These are phyloP conservation scores for Pichia sporocuriosa DNA, from an alignment of 805 yeast species.

Conservation along the genomic window DNA sequence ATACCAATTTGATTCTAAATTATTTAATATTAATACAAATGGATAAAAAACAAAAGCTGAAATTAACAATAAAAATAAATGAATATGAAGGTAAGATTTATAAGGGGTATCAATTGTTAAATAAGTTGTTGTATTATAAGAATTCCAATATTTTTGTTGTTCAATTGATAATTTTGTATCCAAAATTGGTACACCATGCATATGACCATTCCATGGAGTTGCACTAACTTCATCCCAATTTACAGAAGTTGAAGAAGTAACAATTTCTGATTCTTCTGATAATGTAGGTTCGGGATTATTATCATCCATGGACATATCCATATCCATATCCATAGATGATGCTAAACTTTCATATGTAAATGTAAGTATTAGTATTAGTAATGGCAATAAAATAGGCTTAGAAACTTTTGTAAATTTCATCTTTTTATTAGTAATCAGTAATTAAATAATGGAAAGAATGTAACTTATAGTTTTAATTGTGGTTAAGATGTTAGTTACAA, in stretches of 20 bases:
- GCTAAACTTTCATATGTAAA: too few relatives aligned
- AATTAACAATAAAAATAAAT: slow-evolving; percentile 38
- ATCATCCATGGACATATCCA: background rate
- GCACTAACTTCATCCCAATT: slow-evolving; percentile 25
- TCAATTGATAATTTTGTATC: slow-evolving; percentile 60
- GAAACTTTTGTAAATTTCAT: too few relatives aligned
- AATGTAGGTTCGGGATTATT: too few relatives aligned
- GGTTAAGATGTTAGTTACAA: too few relatives aligned
- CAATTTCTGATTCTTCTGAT: background rate
- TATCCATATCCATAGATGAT: slow-evolving; percentile 1
- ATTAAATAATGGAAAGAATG: too few relatives aligned
- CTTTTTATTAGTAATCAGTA: too few relatives aligned
- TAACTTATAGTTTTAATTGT: too few relatives aligned
- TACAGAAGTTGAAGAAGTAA: background rate
- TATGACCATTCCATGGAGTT: slow-evolving; percentile 35
- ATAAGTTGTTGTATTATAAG: slow-evolving; percentile 70
- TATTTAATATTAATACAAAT: slow-evolving; percentile 54
- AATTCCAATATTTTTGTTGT: slow-evolving; percentile 71
- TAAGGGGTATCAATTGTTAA: slow-evolving; percentile 48
- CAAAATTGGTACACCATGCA: slow-evolving; percentile 75
- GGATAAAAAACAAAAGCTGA: slow-evolving; percentile 61
- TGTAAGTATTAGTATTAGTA: too few relatives aligned
- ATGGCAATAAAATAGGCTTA: too few relatives aligned
- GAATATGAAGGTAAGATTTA: slow-evolving; percentile 47
- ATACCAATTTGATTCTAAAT: slow-evolving; percentile 51